Base-by-base conservation (phyloP, 2,329 filamentous ascomycete genomes). In the Apiospora aurea region DNA sequence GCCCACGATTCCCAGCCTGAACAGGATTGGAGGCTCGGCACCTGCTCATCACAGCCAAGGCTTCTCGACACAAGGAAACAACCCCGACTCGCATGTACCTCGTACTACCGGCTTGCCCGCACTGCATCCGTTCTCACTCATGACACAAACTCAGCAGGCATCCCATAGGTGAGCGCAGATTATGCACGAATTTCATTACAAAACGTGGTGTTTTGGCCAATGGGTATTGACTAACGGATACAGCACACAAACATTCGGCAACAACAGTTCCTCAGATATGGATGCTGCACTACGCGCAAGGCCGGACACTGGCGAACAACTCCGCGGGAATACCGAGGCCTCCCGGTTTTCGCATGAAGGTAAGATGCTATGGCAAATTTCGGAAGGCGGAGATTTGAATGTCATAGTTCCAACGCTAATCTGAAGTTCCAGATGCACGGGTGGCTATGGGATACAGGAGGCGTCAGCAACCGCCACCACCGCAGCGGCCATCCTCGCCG, bases 41-140 rank as follows among this genome's bases (percentile, higher is more conserved):
- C 76, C 76, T n/a, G 73, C 73, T 46, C 76, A 77, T 26, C 75
- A 77, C 41, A 76, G 72, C 38, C 74, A 75, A 67, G 75, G 73
- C 13, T 68, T 47, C 41, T 68, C 41, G 41, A 68, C 66, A n/a
- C 57, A 64, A n/a, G 57, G 57, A 5, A 61, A 18, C 38, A 46
- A 14, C 53, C 10, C 69, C 13, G 70, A 71, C 43, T 67, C 69
- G 6, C 69, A 71, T 43, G 69, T 21, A 38, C n/a, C 43, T 13
- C 71, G 71, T 10, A 38, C 66, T 6, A 69, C n/a, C 34, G 49
- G 69, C 4, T 49, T 71, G n/a, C 69, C 72, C 46, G 44, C 72
- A 10, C 26, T 71, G 38, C 68, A 69, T 69, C 72, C 64, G 1
- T 69, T 46, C 24, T 69, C 67, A 10, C 46, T 29, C n/a, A 69